phyloP scores from a whole-genome alignment of 805 yeast genomes.

The Isabelozyma rhagii region DNA sequence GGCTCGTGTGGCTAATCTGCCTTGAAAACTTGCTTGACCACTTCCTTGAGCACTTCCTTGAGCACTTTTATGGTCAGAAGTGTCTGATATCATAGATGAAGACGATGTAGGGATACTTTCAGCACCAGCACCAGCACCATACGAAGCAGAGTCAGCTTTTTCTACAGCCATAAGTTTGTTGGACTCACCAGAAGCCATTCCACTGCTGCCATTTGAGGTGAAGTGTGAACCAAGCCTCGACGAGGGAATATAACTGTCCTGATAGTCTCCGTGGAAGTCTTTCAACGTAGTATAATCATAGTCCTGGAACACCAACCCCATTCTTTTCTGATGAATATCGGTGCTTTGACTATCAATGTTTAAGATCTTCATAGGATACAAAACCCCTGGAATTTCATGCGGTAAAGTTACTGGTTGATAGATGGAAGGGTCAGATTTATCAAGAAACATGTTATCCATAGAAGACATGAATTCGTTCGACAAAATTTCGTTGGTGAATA shows the following conservation, averaged over 20 bases:
- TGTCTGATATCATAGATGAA: background rate
- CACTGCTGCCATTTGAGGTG: too few relatives aligned
- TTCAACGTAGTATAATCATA: slow-evolving; percentile 11
- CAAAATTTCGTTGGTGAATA: slow-evolving; percentile 13
- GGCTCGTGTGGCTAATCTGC: too few relatives aligned
- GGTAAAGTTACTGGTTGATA: slow-evolving; percentile 24
- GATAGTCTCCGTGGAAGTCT: slow-evolving; percentile 3
- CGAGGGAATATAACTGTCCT: too few relatives aligned
- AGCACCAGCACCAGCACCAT: too few relatives aligned
- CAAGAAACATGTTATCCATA: slow-evolving; percentile 1
- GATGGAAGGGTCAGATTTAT: slow-evolving; percentile 1
- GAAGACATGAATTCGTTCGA: slow-evolving; percentile 8
- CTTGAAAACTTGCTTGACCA: background rate
- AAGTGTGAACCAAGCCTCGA: too few relatives aligned
- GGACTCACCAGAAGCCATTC: too few relatives aligned
- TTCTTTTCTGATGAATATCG: slow-evolving; percentile 9
- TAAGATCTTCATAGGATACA: slow-evolving; percentile 22
- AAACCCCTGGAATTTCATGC: slow-evolving; percentile 19
- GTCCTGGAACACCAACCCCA: slow-evolving; percentile 20
- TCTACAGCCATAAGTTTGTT: too few relatives aligned
- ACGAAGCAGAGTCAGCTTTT: background rate
- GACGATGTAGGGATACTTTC: background rate
- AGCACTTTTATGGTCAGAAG: background rate
- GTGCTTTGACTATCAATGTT: slow-evolving; percentile 5
- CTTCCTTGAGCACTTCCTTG: background rate